Evolutionary conservation across 2,329 filamentous ascomycete species (phyloP), one percentile per base, ranked within the genome.

Genomic region (Penicillium sp.): DNA sequence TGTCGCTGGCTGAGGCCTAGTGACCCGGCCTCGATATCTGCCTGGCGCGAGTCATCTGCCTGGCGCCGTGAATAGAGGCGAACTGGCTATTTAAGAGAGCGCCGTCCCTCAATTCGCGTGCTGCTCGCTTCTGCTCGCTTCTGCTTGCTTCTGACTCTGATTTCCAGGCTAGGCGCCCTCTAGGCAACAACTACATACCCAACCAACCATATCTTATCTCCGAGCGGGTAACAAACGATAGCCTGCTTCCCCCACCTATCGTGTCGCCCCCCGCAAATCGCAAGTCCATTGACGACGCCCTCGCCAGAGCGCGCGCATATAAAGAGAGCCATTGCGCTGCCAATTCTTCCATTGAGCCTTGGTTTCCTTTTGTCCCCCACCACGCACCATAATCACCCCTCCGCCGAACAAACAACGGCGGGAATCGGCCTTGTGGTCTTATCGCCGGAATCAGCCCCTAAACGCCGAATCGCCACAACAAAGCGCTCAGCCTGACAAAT

Each of bases 401-500:
- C 20, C 28, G 11, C 42, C 42, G 26, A 28, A 35, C 51, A 16
- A 47, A 53, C 28, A 45, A 35, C 42, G 12, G 8, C 42, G 3
- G 42, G 21, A 12, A 18, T 16, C 14, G 30, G 3, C 30, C 2
- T 40, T 16, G 9, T 20, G n/a, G 50, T n/a, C 56, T 58, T 58
- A 58, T 58, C 56, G 56, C 56, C 56, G 56, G 38, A 20, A 35
- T 54, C 30, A 23, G 18, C 33, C 38, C 40, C 51, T 54, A 54
- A 58, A 54, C 52, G 50, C 56, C 56, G 56, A 52, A 43, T 58
- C 46, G 56, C 56, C 56, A 58, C 55, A 52, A 46, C 20, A 57
- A 46, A 50, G 45, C 56, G 49, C 47, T 48, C 47, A 53, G 26
- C 45, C 59, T 64, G 63, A 64, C 63, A 64, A 64, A 64, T 64